Conservation (phyloP, 1,284 basidiomycete species). For the Rhodotorula sp. region DNA sequence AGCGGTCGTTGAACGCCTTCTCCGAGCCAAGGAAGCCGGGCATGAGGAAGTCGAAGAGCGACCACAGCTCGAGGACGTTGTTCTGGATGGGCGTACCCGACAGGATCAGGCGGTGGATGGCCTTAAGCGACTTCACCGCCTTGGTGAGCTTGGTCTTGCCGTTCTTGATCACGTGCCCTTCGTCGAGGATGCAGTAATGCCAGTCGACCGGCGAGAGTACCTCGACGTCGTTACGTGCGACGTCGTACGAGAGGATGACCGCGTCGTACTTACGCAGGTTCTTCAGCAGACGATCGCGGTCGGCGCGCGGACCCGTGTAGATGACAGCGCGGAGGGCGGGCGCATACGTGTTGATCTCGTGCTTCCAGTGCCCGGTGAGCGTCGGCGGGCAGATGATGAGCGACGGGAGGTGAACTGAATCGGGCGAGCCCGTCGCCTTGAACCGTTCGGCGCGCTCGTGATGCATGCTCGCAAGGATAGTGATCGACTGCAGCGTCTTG, state of each 20-base stretch:
- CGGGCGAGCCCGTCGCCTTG: conserved; percentile 69
- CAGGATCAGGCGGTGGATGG: conserved; percentile 89
- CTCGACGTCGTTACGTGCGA: conserved; percentile 90
- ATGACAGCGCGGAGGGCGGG: conserved; percentile 81
- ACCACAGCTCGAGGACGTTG: conserved; percentile 98
- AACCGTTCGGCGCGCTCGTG: conserved; percentile 76
- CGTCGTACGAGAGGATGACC: conserved; percentile 96
- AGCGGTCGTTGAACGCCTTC: conserved; percentile 91
- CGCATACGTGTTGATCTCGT: conserved; percentile 92
- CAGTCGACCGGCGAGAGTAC: conserved; percentile 75
- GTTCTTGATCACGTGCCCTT: conserved; percentile 99
- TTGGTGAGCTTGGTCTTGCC: conserved; percentile 97
- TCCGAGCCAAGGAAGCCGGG: conserved; percentile 97
- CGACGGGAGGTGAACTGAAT: conserved; percentile 84
- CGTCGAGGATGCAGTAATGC: conserved; percentile 97
- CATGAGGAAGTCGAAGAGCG: conserved; percentile 99
- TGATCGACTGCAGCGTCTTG: conserved; percentile 97
- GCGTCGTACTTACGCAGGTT: conserved; percentile 75
- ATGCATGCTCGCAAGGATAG: conserved; percentile 93
- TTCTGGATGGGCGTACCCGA: conserved; percentile 99
- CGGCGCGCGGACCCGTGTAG: conserved; percentile 86
- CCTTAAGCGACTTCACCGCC: conserved; percentile 86
- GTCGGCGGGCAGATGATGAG: conserved; percentile 97
- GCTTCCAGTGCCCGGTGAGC: conserved; percentile 96
- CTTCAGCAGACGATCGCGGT: conserved; percentile 72